phyloP scores from a whole-genome alignment of 768 basidiomycete species.

The Amyloporia xantha region DNA sequence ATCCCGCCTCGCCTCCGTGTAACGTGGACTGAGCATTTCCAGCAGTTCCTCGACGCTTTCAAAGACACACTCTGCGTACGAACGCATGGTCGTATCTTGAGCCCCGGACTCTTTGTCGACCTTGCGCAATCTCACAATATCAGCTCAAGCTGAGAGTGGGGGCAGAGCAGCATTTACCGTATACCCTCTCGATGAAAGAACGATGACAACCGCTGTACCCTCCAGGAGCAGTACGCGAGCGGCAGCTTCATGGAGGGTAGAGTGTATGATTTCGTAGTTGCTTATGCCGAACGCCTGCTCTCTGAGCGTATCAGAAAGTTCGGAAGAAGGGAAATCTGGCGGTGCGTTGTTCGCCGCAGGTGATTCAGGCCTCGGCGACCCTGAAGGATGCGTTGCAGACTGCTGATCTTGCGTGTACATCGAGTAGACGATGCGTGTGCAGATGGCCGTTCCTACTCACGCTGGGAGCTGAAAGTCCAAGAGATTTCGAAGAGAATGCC shows the following conservation, averaged over 20 bases:
- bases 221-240: conserved; percentile 54
- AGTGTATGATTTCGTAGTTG: conserved; percentile 34
- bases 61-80: conserved; percentile 25
- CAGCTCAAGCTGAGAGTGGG: too few relatives aligned
- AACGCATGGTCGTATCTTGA: not conserved
- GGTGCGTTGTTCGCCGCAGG: not conserved
- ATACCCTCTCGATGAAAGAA: conserved; percentile 50
- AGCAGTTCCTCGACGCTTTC: conserved; percentile 60
- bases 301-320: conserved; percentile 46
- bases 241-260: conserved; percentile 39
- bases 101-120: not conserved
- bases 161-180: conserved; percentile 30
- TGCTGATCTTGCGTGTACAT: not conserved
- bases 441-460: not conserved
- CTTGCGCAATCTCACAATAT: not conserved
- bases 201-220: conserved; percentile 39
- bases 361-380: too few relatives aligned
- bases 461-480: not conserved
- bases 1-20: conserved; percentile 40
- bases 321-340: conserved; percentile 31
- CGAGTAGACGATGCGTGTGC: not conserved
- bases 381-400: too few relatives aligned
- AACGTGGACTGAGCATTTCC: conserved; percentile 47
- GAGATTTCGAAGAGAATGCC: not conserved
- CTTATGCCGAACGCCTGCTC: conserved; percentile 56